Evolutionary conservation across 2,329 filamentous ascomycete species (phyloP).

Genomic region (Neocucurbitaria cava): DNA sequence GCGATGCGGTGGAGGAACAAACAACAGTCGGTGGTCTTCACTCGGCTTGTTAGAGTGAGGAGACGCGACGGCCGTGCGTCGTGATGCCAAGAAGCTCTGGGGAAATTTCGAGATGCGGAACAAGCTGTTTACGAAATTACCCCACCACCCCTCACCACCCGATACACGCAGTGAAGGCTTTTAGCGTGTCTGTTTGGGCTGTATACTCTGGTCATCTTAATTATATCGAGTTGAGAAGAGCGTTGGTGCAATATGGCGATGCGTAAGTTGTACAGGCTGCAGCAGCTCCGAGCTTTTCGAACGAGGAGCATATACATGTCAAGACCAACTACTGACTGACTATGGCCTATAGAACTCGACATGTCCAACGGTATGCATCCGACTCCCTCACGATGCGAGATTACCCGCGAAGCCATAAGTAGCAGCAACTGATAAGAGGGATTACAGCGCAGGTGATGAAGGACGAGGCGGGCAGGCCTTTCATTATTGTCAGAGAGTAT

Average conservation of each 20-base stretch:
- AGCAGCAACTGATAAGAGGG: slow-evolving; percentile 33
- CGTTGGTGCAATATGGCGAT: slow-evolving; percentile 44
- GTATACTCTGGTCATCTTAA: slow-evolving; percentile 2
- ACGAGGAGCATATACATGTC: neutral
- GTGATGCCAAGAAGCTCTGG: slow-evolving; percentile 25
- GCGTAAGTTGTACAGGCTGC: slow-evolving; percentile 44
- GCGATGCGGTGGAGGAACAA: slow-evolving; percentile 2
- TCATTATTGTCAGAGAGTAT: slow-evolving; percentile 98
- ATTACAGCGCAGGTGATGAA: slow-evolving; percentile 77
- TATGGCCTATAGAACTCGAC: slow-evolving; percentile 70
- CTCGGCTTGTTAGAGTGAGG: slow-evolving; percentile 9
- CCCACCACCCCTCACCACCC: slow-evolving; percentile 36
- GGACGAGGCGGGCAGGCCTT: slow-evolving; percentile 95
- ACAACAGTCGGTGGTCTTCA: neutral
- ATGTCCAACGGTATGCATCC: slow-evolving; percentile 75
- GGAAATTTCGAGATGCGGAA: slow-evolving; percentile 34
- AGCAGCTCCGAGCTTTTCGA: slow-evolving; percentile 16
- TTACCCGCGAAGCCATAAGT: slow-evolving; percentile 8
- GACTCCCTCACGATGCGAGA: slow-evolving; percentile 3
- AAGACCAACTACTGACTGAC: slow-evolving; percentile 28
- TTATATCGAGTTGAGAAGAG: slow-evolving; percentile 12
- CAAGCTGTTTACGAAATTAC: slow-evolving; percentile 32
- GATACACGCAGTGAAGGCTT: slow-evolving; percentile 10
- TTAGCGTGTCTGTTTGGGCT: slow-evolving; percentile 7
- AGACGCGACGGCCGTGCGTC: slow-evolving; percentile 15